A percentile compares a stretch with the other conserved stretches of the same genome.
Conservation (phyloP, 2,329 filamentous ascomycete genomes). For the Colletotrichum coccodes region DNA sequence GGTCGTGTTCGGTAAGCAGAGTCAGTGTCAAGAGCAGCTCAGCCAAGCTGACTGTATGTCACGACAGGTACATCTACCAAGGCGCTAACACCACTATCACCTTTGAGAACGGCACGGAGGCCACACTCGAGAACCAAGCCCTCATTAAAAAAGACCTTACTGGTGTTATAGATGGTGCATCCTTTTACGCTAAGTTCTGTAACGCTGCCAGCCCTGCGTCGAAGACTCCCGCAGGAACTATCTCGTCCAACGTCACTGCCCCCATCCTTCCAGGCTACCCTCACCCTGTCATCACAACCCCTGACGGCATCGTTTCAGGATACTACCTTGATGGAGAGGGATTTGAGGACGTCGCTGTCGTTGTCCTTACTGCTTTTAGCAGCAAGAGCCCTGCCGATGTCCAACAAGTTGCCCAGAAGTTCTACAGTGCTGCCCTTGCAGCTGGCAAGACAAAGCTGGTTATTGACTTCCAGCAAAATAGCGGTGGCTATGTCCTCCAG, state of each 20-base stretch:
- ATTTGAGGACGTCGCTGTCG: slow-evolving; percentile 45
- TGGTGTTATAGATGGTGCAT: slow-evolving; percentile 42
- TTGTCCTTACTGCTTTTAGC: slow-evolving; percentile 39
- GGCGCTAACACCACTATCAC: slow-evolving; percentile 46
- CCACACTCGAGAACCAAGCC: slow-evolving; percentile 42
- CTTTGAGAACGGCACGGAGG: slow-evolving; percentile 47
- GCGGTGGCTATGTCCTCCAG: slow-evolving; percentile 65
- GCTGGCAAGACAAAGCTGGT: slow-evolving; percentile 69
- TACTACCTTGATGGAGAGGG: slow-evolving; percentile 46
- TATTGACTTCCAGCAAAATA: slow-evolving; percentile 68
- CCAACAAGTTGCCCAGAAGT: slow-evolving; percentile 44
- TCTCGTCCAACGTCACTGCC: neutral
- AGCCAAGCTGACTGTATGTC: too few species aligned
- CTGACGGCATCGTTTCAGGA: slow-evolving; percentile 39
- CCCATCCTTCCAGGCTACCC: slow-evolving; percentile 37
- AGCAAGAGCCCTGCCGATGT: slow-evolving; percentile 42
- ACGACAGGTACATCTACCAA: slow-evolving; percentile 37
- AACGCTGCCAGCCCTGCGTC: slow-evolving; percentile 22
- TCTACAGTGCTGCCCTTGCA: slow-evolving; percentile 46
- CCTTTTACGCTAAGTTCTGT: slow-evolving; percentile 45
- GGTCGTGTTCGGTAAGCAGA: too few species aligned
- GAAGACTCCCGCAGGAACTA: neutral
- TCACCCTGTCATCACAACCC: slow-evolving; percentile 39
- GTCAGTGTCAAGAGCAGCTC: too few species aligned
- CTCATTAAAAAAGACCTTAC: slow-evolving; percentile 40